A percentile compares a stretch with the other conserved stretches of the same genome.
phyloP scores from a whole-genome alignment of 345 rosid genomes.

The Trapa bicornis region DNA sequence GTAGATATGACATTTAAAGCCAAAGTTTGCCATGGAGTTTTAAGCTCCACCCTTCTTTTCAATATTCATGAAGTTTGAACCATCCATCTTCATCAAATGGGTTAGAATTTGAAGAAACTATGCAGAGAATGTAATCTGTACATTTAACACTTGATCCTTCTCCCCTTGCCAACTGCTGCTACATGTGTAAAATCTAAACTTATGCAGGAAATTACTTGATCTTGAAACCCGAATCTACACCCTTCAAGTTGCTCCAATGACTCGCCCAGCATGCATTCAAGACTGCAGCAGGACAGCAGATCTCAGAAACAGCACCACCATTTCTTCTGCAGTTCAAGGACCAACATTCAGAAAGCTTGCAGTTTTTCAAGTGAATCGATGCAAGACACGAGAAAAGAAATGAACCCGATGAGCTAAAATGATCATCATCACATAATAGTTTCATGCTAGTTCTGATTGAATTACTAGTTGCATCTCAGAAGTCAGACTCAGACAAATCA shows the following conservation, averaged over 20 bases:
- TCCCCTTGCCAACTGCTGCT: not conserved
- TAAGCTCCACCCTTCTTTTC: not conserved
- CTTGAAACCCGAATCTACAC: not conserved
- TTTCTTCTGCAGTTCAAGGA: conserved; percentile 41
- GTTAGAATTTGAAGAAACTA: not conserved
- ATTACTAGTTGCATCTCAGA: too few relatives aligned
- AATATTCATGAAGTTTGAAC: not conserved
- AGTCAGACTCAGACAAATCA: too few relatives aligned
- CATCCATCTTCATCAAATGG: not conserved
- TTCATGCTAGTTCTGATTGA: too few relatives aligned
- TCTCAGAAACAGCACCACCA: conserved; percentile 61
- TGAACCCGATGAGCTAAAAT: too few relatives aligned
- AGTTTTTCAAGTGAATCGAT: too few relatives aligned
- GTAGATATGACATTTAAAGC: not conserved
- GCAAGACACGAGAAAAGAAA: too few relatives aligned
- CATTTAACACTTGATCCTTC: not conserved
- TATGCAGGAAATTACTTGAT: not conserved
- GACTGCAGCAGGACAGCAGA: conserved; percentile 1
- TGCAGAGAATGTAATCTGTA: not conserved
- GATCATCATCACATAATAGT: too few relatives aligned
- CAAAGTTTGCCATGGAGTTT: not conserved
- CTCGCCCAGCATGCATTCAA: not conserved
- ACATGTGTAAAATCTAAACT: not conserved
- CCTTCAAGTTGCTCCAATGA: not conserved
- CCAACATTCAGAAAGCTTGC: not conserved